Conservation (phyloP, 306 rosid species). For the Begonia loranthoides region DNA sequence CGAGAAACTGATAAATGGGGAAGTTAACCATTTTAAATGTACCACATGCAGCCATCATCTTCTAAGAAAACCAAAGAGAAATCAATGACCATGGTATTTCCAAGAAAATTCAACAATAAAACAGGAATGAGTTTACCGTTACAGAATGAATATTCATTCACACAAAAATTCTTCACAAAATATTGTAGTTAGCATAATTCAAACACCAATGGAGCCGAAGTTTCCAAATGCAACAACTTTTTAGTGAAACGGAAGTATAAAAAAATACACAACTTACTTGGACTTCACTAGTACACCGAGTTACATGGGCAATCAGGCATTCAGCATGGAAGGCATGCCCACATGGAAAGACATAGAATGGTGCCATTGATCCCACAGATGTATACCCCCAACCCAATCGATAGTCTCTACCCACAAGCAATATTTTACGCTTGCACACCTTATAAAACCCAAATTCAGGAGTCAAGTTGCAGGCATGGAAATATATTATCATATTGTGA, state of each 20-base stretch:
- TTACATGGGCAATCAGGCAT: slow-evolving; percentile 85
- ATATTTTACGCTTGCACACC: slow-evolving; percentile 75
- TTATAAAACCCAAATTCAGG: slow-evolving; percentile 21
- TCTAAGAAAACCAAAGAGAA: no score
- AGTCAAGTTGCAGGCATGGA: slow-evolving; percentile 13
- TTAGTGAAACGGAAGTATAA: neutral
- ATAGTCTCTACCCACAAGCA: slow-evolving; percentile 59
- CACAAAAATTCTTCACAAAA: no score
- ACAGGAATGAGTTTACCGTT: no score
- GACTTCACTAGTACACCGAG: slow-evolving; percentile 63
- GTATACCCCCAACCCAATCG: slow-evolving; percentile 56
- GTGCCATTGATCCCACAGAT: slow-evolving; percentile 82
- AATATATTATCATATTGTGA: slow-evolving; percentile 5
- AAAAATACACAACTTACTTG: slow-evolving; percentile 37
- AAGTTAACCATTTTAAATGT: no score
- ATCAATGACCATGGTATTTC: no score
- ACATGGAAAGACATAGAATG: slow-evolving; percentile 92
- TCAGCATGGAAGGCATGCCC: slow-evolving; percentile 88
- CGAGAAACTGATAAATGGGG: no score
- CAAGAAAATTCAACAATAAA: no score
- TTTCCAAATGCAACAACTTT: no score
- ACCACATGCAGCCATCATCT: no score
- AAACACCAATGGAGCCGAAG: no score
- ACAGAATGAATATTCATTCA: no score
- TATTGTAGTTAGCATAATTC: no score